Evolutionary conservation across 371 early-diverging fungal species (phyloP).

Genomic region (Lichtheimia ornata): DNA sequence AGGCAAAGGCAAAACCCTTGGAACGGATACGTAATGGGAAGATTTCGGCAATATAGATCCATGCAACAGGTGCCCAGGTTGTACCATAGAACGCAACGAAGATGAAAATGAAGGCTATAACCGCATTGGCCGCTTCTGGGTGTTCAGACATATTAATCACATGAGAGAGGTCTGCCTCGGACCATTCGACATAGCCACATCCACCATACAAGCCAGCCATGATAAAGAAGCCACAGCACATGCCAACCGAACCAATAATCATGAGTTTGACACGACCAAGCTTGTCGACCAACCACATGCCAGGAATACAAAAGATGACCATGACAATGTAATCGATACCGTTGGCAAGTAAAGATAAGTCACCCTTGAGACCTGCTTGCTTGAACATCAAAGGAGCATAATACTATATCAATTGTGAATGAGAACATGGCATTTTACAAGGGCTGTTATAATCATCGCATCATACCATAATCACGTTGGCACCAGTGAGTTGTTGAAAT

Average conservation of each 20-base stretch:
- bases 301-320: constrained; percentile 70
- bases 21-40: constrained; percentile 55
- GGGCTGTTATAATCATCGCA: no score
- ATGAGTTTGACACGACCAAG: constrained; percentile 48
- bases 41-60: constrained; percentile 71
- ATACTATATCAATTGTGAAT: background rate
- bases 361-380: constrained; percentile 59
- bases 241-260: constrained; percentile 46
- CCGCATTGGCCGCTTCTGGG: constrained; percentile 37
- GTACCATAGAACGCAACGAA: constrained; percentile 51
- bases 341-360: constrained; percentile 58
- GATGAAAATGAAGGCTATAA: constrained; percentile 52
- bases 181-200: constrained; percentile 19
- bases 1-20: constrained; percentile 53
- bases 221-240: constrained; percentile 44
- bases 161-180: constrained; percentile 16
- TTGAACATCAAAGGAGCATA: constrained; percentile 73
- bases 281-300: constrained; percentile 62
- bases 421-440: constrained; percentile 1
- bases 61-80: constrained; percentile 55
- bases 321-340: constrained; percentile 72
- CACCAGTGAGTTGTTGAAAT: constrained; percentile 60
- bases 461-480: constrained; percentile 38
- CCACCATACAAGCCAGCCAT: constrained; percentile 48
- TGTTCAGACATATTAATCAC: constrained; percentile 38